Percentiles rank a stretch among this genome's conserved stretches.
phyloP scores from a whole-genome alignment of 2,329 filamentous ascomycete genomes.

The Neonectria faginata region DNA sequence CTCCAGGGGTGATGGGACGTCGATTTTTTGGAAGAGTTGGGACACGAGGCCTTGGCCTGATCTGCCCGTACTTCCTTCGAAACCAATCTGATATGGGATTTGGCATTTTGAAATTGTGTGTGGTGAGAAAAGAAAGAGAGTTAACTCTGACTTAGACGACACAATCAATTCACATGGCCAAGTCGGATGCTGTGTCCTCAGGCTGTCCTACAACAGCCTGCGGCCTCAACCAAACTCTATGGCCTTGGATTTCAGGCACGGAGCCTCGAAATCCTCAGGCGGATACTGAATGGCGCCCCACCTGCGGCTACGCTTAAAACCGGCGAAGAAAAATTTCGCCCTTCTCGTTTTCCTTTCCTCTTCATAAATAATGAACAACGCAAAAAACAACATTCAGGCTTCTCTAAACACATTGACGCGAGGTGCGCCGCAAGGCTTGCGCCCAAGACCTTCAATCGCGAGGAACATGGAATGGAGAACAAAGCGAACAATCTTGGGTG shows the following conservation, averaged over 20 bases:
- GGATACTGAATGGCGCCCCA: conserved; percentile 34
- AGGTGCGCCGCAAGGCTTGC: conserved; percentile 56
- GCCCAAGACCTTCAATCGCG: conserved; percentile 62
- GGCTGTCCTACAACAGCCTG: neutral
- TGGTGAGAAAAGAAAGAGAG: neutral
- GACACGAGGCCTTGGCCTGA: neutral
- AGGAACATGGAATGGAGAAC: conserved; percentile 65
- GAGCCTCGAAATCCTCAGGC: conserved; percentile 5
- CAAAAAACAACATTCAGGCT: conserved; percentile 60
- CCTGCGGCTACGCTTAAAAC: conserved; percentile 34
- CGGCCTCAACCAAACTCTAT: neutral
- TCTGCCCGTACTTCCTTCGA: neutral
- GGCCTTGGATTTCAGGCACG: conserved; percentile 7
- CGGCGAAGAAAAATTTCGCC: conserved; percentile 36
- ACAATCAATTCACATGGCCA: neutral
- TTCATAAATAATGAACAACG: conserved; percentile 58
- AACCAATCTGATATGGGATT: neutral
- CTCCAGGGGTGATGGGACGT: conserved; percentile 8
- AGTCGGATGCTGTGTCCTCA: neutral
- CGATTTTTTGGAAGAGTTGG: conserved; percentile 10
- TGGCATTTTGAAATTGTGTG: conserved; percentile 1
- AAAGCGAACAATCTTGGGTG: conserved; percentile 70
- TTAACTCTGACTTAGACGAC: too few relatives aligned
- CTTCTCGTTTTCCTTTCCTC: conserved; percentile 34
- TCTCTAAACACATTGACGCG: conserved; percentile 55